Conservation (phyloP, 176 grass and related monocot genomes). For the Coix lacrymajobi region DNA sequence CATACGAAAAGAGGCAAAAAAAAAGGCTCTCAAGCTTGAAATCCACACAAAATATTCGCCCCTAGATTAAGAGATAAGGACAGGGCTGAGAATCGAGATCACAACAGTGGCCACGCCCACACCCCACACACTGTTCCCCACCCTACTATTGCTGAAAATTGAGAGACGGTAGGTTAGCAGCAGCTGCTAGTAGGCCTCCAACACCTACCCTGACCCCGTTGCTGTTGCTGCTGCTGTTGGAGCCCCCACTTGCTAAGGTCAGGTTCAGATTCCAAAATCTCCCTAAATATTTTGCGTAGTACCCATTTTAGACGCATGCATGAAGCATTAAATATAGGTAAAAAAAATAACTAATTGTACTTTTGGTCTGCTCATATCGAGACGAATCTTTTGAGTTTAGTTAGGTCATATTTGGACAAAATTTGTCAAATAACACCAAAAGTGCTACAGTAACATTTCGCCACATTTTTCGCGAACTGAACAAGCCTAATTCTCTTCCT, state of each 20-base stretch:
- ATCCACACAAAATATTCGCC: background rate
- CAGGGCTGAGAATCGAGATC: background rate
- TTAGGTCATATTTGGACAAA: too few relatives aligned
- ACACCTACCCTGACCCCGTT: background rate
- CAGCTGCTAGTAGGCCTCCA: background rate
- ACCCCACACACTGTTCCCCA: background rate
- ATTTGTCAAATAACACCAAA: too few relatives aligned
- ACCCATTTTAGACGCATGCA: too few relatives aligned
- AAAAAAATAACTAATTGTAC: too few relatives aligned
- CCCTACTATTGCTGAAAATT: slow-evolving; percentile 6
- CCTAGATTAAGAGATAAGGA: background rate
- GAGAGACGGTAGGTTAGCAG: slow-evolving; percentile 18
- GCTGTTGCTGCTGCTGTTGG: background rate
- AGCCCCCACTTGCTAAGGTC: background rate
- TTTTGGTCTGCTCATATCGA: too few relatives aligned
- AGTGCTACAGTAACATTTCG: too few relatives aligned
- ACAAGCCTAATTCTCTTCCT: too few relatives aligned
- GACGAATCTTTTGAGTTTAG: too few relatives aligned
- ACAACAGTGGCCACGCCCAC: background rate
- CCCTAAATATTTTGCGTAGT: too few relatives aligned
- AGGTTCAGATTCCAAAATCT: too few relatives aligned
- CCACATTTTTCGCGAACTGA: too few relatives aligned
- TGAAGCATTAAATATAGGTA: too few relatives aligned
- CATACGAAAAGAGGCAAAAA: background rate
- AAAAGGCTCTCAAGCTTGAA: background rate